phyloP scores from a whole-genome alignment of 805 yeast genomes.

The Torulaspora indica region DNA sequence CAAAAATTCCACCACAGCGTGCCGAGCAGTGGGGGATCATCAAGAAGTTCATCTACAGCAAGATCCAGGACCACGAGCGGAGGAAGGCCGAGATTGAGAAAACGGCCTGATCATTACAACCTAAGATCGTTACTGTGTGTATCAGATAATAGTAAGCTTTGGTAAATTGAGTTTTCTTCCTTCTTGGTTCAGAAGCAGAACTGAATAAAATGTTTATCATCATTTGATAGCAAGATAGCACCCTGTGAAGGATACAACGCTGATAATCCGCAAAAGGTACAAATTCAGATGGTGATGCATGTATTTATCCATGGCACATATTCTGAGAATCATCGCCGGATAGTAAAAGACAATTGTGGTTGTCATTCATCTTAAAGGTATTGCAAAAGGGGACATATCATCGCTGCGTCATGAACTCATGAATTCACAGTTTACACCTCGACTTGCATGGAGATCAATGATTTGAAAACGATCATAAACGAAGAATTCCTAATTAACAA shows the following conservation, averaged over 20 bases:
- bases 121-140: slow-evolving; percentile 6
- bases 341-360: slow-evolving; percentile 35
- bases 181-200: slow-evolving; percentile 92
- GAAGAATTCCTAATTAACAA: slow-evolving; percentile 65
- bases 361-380: slow-evolving; percentile 34
- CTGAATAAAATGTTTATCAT: slow-evolving; percentile 52
- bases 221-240: slow-evolving; percentile 17
- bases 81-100: slow-evolving; percentile 14
- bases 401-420: slow-evolving; percentile 32
- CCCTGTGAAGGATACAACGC: slow-evolving; percentile 5
- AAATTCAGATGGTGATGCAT: slow-evolving; percentile 97
- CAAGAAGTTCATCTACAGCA: slow-evolving; percentile 41
- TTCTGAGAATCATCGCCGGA: slow-evolving; percentile 40
- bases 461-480: slow-evolving; percentile 50
- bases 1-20: slow-evolving; percentile 35
- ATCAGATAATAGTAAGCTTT: slow-evolving; percentile 47
- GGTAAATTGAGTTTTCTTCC: slow-evolving; percentile 74
- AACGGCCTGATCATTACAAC: slow-evolving; percentile 5
- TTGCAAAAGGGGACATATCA: slow-evolving; percentile 20
- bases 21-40: slow-evolving; percentile 38
- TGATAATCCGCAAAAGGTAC: slow-evolving; percentile 6
- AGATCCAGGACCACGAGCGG: slow-evolving; percentile 37
- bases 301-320: slow-evolving; percentile 79
- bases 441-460: slow-evolving; percentile 12
- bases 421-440: slow-evolving; percentile 8